Evolutionary conservation across 129 eudicot genomes (phyloP), one percentile per base, ranked within the genome.

Genomic region (Chrysanthemum seticuspe): DNA sequence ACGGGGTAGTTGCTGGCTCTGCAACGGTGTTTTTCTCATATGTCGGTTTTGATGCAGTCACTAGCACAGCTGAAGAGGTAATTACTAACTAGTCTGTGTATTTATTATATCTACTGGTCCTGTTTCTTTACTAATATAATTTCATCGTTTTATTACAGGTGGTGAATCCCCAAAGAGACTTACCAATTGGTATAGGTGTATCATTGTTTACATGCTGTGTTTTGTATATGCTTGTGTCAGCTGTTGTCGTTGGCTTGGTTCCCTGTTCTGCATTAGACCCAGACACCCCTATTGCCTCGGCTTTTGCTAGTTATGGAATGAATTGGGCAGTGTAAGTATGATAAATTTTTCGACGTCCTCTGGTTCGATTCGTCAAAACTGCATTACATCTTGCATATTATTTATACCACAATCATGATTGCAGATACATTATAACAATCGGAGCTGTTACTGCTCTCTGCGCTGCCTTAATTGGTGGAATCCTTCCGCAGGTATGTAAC

Each of bases 61-160:
- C 92, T 79, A 87, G 92, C 81, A 84, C 88, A 63, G 92, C 88
- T 0, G 92, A 87, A 78, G 92, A 87, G 92, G 92, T 87, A 74
- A 36, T 1, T 4, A 27, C 29, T 27, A 27, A 34, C 54, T 29
- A 65, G 62, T 70, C 48, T 29, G 55, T 36, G 60, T 51, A 13
- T 53, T 48, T 60, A 8, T 19, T 52, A 11, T 74, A 23, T 45
- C 13, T 25, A 49, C 40, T 40, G 5, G 21, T 3, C 9, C 44
- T 21, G 6, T 10, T 47, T 4, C 2, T 6, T 25, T 74, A 59
- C 3, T 44, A 9, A 74, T 63, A n/a, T 12, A 27, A 11, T 21
- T 10, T 31, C 19, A 15, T 73, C 21, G 55, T 54, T 29, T 55
- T 40, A 59, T 62, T 14, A 69, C 78, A 87, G 92, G 92, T 87